Conservation (phyloP, 2,329 filamentous ascomycete genomes). For the Cordyceps farinosa region DNA sequence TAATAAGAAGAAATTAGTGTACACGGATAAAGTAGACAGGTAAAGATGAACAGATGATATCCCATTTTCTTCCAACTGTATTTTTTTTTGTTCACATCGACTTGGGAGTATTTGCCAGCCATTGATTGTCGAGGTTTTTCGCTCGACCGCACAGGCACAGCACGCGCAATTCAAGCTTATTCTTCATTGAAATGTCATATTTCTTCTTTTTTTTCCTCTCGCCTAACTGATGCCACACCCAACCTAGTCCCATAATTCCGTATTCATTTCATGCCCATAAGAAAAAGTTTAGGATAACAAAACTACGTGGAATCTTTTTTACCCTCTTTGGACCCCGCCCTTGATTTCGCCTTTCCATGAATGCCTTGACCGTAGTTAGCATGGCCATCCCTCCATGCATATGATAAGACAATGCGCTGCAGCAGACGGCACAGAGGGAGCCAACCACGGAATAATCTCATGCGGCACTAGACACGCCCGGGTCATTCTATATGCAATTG, state of each 20-base stretch:
- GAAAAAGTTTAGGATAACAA: neutral
- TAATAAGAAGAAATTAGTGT: neutral
- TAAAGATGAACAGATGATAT: neutral
- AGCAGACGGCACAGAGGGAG: neutral
- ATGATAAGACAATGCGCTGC: too few relatives aligned
- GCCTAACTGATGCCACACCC: neutral
- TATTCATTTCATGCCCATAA: neutral
- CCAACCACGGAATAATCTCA: neutral
- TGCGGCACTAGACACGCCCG: neutral
- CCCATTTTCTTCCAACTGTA: neutral
- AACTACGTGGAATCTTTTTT: neutral
- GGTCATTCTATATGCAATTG: constrained; percentile 2
- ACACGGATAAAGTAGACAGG: neutral
- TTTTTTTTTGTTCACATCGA: too few relatives aligned
- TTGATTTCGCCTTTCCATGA: neutral
- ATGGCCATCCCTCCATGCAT: neutral
- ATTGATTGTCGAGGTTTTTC: too few relatives aligned
- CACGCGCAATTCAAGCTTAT: too few relatives aligned
- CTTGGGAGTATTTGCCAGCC: too few relatives aligned
- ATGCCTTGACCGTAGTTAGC: neutral
- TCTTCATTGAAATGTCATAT: neutral
- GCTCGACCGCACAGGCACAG: too few relatives aligned
- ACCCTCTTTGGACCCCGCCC: neutral
- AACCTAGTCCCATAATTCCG: neutral
- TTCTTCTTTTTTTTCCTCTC: neutral